Evolutionary conservation across 371 early-diverging fungal genomes (phyloP), one percentile per base, ranked within the genome.

Genomic region (Mortierella sp.): DNA sequence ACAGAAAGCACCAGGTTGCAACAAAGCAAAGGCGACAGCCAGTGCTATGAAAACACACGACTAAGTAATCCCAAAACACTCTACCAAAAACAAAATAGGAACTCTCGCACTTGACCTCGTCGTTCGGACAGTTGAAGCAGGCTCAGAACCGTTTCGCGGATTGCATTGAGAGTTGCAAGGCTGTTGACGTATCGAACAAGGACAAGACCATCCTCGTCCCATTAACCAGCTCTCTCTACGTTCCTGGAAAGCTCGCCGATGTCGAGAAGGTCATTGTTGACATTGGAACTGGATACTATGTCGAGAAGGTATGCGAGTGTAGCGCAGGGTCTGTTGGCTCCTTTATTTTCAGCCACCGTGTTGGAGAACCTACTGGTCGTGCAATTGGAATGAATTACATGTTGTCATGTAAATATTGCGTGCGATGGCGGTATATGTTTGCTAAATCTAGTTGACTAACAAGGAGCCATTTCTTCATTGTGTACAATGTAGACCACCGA

Each of bases 251-350:
- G 87, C 89, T 98, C 55, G 90, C 92, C 38, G 90, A 97, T 80
- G 92, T 94, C 19, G 93, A 94, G 72, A 97, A 94, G 74, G 97
- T 98, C 4, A 94, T 98, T 82, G 96, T 99, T 0, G 99, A 99
- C 89, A 94, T 98, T 70, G 99, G 98, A 68, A 98, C 99, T 13
- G 99, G 99, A 42, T 99, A 99, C 88, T 97, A 94, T 80, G 94
- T 97, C 28, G 97, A 97, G 88, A 98, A 98, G 95, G 96, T 95
- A 83, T 77, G 80, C 79, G 28, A 79, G 48, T 14, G 48, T 48
- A 48, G 28, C 48, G 44, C 16, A 19, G 19, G 28, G 10, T 68
- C 14, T 54, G 11, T 3, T 3, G 42, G 42, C 42, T 38, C 1
- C 42, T 38, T n/a, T n/a, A n/a, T n/a, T n/a, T n/a, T n/a, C n/a